Percentiles rank a stretch among this genome's conserved stretches.
These are phyloP conservation scores for Epichloe festucae DNA, from an alignment of 2,329 filamentous ascomycete species.

Conservation along the genomic window DNA sequence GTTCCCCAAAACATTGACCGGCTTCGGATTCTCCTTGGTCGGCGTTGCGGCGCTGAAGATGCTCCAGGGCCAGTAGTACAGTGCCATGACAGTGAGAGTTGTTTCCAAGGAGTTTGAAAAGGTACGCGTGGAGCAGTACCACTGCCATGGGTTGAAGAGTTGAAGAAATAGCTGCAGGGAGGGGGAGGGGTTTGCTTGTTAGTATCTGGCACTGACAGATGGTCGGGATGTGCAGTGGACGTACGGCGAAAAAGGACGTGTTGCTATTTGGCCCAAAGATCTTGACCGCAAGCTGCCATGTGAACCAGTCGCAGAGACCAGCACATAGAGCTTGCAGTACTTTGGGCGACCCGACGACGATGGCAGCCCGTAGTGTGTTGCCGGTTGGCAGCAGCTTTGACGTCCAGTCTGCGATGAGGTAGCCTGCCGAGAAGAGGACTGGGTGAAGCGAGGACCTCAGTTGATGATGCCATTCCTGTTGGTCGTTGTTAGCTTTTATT, in stretches of 20 bases:
- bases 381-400: conserved; percentile 41
- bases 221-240: not conserved
- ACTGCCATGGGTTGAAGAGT: conserved; percentile 61
- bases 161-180: conserved; percentile 22
- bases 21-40: conserved; percentile 27
- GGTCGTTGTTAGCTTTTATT: not conserved
- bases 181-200: not conserved
- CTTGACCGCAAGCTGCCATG: conserved; percentile 65
- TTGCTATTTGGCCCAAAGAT: conserved; percentile 56
- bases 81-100: conserved; percentile 66
- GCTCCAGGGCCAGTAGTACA: conserved; percentile 81
- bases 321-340: conserved; percentile 65
- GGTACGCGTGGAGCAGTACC: conserved; percentile 86
- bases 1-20: conserved; percentile 14
- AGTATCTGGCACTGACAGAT: not conserved
- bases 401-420: conserved; percentile 46
- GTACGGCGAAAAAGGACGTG: conserved; percentile 57
- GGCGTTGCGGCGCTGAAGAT: conserved; percentile 35
- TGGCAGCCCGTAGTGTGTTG: conserved; percentile 43
- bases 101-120: conserved; percentile 91
- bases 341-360: conserved; percentile 63
- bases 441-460: conserved; percentile 87
- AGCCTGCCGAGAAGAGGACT: conserved; percentile 67
- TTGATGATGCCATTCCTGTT: conserved; percentile 84
- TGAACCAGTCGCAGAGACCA: conserved; percentile 70